Percentiles rank a stretch among this genome's conserved stretches.
These are phyloP conservation scores for Sordariomycetes sp. DNA, from an alignment of 2,329 filamentous ascomycete species.

Conservation along the genomic window DNA sequence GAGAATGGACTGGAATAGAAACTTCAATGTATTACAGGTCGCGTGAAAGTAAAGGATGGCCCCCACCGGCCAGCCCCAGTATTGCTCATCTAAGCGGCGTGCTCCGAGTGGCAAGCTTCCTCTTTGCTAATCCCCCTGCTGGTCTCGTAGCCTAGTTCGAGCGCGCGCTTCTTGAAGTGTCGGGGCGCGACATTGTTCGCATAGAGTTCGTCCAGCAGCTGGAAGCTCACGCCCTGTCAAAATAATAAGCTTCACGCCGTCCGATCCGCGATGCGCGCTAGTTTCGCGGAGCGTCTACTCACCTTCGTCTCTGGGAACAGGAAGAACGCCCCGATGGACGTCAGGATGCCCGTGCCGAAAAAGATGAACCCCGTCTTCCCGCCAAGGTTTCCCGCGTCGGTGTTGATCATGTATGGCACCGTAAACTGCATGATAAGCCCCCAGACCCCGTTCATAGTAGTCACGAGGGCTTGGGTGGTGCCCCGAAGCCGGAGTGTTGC, in stretches of 20 bases:
- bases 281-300: not conserved
- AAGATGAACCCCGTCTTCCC: constrained; percentile 25
- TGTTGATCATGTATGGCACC: constrained; percentile 28
- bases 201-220: not conserved
- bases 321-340: not conserved
- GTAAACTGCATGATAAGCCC: constrained; percentile 24
- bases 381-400: constrained; percentile 20
- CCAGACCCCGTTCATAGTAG: constrained; percentile 20
- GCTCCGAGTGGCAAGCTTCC: not conserved
- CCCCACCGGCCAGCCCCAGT: too few species aligned
- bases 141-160: not conserved
- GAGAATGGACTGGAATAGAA: too few species aligned
- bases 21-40: too few species aligned
- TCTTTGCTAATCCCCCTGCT: not conserved
- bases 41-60: too few species aligned
- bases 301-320: not conserved
- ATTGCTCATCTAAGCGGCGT: too few species aligned
- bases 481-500: constrained; percentile 22
- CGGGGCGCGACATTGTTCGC: not conserved
- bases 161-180: not conserved
- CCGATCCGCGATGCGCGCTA: not conserved
- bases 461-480: constrained; percentile 21
- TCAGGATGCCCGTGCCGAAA: constrained; percentile 14
- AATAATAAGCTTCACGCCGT: too few species aligned
- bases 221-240: not conserved